Evolutionary conservation across 148 eudicot species (phyloP).

Genomic region (Fagopyrum tataricum): DNA sequence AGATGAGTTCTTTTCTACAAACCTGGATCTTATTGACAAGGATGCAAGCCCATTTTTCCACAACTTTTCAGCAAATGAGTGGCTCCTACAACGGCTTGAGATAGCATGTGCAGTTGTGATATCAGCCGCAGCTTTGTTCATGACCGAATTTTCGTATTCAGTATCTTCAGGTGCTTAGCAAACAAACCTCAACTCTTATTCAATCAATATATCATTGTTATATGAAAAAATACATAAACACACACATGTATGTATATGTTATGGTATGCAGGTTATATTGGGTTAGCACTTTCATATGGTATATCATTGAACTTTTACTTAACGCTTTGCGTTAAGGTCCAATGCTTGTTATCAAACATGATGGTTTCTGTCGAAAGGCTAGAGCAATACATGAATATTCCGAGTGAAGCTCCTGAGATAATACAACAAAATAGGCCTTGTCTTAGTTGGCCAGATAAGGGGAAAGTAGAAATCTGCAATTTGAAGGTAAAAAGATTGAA

Average conservation of each 20-base stretch:
- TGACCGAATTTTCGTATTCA: constrained; percentile 21
- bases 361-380: constrained; percentile 32
- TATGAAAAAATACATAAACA: no score
- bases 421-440: constrained; percentile 24
- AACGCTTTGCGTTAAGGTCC: constrained; percentile 20
- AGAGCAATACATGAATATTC: constrained; percentile 41
- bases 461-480: constrained; percentile 28
- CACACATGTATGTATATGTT: no score
- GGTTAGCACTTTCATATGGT: constrained; percentile 31
- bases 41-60: constrained; percentile 13
- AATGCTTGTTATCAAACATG: constrained; percentile 20
- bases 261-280: constrained; percentile 35
- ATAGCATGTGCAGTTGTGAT: constrained; percentile 11
- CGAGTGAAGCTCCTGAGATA: constrained; percentile 36
- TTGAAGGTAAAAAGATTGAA: constrained; percentile 20
- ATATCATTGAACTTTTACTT: constrained; percentile 26
- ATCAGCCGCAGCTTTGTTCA: constrained; percentile 18
- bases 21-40: constrained; percentile 10
- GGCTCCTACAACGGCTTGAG: constrained; percentile 5
- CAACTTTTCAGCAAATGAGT: constrained; percentile 5
- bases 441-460: constrained; percentile 26
- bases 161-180: no score
- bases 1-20: constrained; percentile 22
- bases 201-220: no score
- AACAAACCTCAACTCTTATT: no score